Conservation (phyloP, 176 grass and related monocot species). For the Carex kokanica region DNA sequence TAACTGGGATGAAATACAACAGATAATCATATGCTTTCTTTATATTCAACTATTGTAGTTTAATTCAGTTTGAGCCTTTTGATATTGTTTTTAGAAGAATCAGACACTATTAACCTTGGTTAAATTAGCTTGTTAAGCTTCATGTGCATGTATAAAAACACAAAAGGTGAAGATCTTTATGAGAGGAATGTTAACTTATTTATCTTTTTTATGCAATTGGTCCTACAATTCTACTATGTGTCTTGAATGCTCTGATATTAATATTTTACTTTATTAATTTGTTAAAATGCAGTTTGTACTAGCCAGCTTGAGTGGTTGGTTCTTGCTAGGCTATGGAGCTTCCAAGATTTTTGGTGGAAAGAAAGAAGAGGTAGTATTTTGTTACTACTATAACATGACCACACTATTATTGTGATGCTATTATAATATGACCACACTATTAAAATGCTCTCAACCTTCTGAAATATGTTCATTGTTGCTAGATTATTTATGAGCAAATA, state of each 20-base stretch:
- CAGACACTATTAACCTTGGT: neutral
- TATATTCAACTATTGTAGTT: neutral
- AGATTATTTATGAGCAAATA: neutral
- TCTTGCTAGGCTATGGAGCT: conserved; percentile 31
- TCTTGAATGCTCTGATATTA: neutral
- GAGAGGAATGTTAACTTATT: neutral
- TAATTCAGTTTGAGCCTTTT: neutral
- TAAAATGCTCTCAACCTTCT: neutral
- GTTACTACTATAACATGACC: neutral
- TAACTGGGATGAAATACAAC: neutral
- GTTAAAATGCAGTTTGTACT: conserved; percentile 37
- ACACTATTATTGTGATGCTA: neutral
- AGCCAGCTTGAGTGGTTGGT: conserved; percentile 40
- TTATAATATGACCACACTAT: neutral
- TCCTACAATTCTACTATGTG: neutral
- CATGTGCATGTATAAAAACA: neutral
- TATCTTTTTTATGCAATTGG: neutral
- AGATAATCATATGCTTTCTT: neutral
- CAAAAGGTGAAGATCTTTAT: neutral
- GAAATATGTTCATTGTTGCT: neutral
- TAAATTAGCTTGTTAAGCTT: neutral
- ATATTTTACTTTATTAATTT: neutral
- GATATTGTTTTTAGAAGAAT: neutral
- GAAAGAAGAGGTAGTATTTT: conserved; percentile 25
- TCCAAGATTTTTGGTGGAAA: conserved; percentile 41